These are phyloP conservation scores for Lactifluus echinatus DNA, from an alignment of 768 basidiomycete species.

Conservation along the genomic window DNA sequence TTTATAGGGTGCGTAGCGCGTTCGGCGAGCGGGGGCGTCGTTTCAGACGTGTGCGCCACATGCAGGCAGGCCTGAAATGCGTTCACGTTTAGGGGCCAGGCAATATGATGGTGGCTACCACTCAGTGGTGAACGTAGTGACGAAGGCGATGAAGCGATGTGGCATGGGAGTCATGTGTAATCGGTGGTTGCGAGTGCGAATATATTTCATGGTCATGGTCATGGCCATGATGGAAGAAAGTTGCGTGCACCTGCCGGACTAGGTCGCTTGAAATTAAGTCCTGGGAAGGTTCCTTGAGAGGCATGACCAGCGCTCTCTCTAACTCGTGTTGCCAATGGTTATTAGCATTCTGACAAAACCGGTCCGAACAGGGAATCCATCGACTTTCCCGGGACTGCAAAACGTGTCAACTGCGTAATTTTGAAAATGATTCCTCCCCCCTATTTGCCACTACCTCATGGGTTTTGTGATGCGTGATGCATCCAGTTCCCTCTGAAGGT, in stretches of 20 bases:
- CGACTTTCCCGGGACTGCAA: background rate
- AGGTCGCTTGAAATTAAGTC: too few relatives aligned
- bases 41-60: background rate
- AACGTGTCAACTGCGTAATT: too few relatives aligned
- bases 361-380: background rate
- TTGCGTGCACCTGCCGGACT: too few relatives aligned
- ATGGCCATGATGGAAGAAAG: background rate
- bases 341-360: background rate
- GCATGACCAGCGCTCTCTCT: too few relatives aligned
- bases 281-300: too few relatives aligned
- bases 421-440: too few relatives aligned
- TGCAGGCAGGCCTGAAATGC: background rate
- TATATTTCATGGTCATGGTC: too few relatives aligned
- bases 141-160: background rate
- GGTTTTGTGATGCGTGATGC: background rate
- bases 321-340: background rate
- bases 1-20: background rate
- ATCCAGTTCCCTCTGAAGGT: background rate
- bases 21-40: background rate
- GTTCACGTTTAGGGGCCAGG: background rate
- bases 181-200: background rate
- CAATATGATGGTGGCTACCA: background rate
- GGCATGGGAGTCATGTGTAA: background rate
- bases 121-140: background rate
- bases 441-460: background rate